Evolutionary conservation across 208 protist species (phyloP), one percentile per base, ranked within the genome.

Genomic region (Crithidia brevicula): DNA sequence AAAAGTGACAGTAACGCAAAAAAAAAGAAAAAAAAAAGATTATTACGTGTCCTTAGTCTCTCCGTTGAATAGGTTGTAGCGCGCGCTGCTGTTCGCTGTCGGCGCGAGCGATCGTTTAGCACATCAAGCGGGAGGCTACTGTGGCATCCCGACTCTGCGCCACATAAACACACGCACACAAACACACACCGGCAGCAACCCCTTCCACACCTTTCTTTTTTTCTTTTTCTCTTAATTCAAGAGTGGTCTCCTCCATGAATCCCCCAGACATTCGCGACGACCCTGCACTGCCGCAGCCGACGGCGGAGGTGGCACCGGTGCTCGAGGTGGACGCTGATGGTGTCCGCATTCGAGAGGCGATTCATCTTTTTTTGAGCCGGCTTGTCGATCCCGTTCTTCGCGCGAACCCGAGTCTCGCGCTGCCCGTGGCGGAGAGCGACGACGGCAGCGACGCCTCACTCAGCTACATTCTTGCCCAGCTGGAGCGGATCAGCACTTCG

Each of bases 401-500:
- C 10, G 34, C 31, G 40, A 71, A 70, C 61, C 51, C 61, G 4
- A 57, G 57, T n/a, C 63, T 65, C 2, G 56, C 64, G 3, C 28
- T 40, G 3, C 34, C 57, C 45, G 2, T 15, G 28, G 23, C 34
- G 2, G 36, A 30, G 20, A 31, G 27, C 34, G 50, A 53, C 5
- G 34, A 22, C 30, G 49, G n/a, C 27, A 23, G 4, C 36, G 38
- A 36, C 10, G 36, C 5, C 20, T 70, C 70, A 30, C 67, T 91
- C 33, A 49, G 72, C 46, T 96, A 93, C 72, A 73, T 94, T 59
- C 54, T 86, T 3, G 51, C 45, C 4, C 91, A 96, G 70, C 67
- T 96, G 38, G 85, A 87, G 69, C 91, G 91, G 42, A 93, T 96
- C 68, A 91, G 83, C 79, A 89, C 83, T 3, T 86, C 80, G 23